Conservation (phyloP, 352 stramenopile genomes). For the Pythium phragmitis region DNA sequence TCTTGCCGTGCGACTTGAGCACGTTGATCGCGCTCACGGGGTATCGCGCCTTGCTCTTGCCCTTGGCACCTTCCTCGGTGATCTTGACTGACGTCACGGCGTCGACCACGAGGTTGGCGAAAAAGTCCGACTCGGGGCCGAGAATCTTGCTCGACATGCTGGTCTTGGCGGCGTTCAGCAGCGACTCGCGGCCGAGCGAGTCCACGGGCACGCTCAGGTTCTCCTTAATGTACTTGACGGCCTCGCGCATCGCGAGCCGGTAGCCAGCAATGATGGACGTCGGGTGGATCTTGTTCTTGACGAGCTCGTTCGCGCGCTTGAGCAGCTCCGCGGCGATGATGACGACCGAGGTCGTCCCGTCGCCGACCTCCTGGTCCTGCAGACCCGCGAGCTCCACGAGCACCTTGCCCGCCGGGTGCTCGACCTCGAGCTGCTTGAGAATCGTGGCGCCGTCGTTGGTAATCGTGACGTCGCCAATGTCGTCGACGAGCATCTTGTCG, state of each 20-base stretch:
- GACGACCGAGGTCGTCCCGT: constrained; percentile 99
- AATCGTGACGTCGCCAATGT: constrained; percentile 99
- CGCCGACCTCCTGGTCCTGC: constrained; percentile 99
- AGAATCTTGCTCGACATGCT: constrained; percentile 99
- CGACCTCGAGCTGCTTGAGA: constrained; percentile 98
- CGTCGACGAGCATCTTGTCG: constrained; percentile 99
- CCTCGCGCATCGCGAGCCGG: constrained; percentile 97
- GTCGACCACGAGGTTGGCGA: constrained; percentile 97
- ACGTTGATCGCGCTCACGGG: constrained; percentile 98
- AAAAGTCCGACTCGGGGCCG: constrained; percentile 96
- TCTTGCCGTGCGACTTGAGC: constrained; percentile 96
- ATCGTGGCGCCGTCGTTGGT: constrained; percentile 99
- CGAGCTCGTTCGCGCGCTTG: constrained; percentile 95
- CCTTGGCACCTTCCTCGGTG: constrained; percentile 81
- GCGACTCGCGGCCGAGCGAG: constrained; percentile 91
- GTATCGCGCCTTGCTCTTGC: constrained; percentile 91
- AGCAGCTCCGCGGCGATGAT: constrained; percentile 98
- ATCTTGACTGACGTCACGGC: constrained; percentile 96
- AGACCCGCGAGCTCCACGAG: constrained; percentile 97
- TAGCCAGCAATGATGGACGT: constrained; percentile 99
- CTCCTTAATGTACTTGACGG: constrained; percentile 99
- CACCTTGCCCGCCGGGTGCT: constrained; percentile 98
- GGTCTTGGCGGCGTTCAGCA: constrained; percentile 98
- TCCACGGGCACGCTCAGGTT: constrained; percentile 96
- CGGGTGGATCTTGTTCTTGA: constrained; percentile 99